Percentiles rank a stretch among this genome's conserved stretches.
Conservation (phyloP, 1,139 yeast species). For the Geotrichum restrictum region DNA sequence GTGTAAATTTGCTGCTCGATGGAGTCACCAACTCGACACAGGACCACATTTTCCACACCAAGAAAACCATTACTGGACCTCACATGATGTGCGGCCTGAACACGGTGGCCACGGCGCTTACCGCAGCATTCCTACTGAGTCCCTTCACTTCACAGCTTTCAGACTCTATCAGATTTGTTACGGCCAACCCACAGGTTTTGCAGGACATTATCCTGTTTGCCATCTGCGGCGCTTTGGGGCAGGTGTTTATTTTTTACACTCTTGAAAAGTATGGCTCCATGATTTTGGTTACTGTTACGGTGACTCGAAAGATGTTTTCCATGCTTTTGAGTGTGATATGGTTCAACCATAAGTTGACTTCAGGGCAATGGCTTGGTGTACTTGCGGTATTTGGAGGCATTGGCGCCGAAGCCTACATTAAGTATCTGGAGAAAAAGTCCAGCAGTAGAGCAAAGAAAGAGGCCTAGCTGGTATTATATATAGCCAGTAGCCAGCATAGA, state of each 20-base stretch:
- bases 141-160: constrained; percentile 48
- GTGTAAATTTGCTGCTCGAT: constrained; percentile 68
- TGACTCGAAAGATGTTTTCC: constrained; percentile 91
- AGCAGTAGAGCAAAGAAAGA: constrained; percentile 15
- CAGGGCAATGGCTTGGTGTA: constrained; percentile 75
- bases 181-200: constrained; percentile 48
- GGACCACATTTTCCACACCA: constrained; percentile 65
- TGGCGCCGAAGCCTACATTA: constrained; percentile 59
- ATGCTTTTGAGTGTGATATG: constrained; percentile 84
- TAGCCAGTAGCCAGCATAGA: too few relatives aligned
- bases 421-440: constrained; percentile 30
- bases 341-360: constrained; percentile 68
- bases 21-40: constrained; percentile 93
- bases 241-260: constrained; percentile 81
- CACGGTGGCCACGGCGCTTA: constrained; percentile 47
- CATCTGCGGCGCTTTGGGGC: constrained; percentile 84
- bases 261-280: constrained; percentile 80
- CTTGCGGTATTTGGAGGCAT: constrained; percentile 77
- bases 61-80: constrained; percentile 61
- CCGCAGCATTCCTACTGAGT: constrained; percentile 42
- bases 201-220: constrained; percentile 65
- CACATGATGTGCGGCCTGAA: constrained; percentile 84
- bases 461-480: too few relatives aligned
- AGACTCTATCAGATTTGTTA: constrained; percentile 49
- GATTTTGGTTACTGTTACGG: constrained; percentile 85